Evolutionary conservation across 1,284 basidiomycete species (phyloP).

Genomic region (Uromyces viciae-fabae): DNA sequence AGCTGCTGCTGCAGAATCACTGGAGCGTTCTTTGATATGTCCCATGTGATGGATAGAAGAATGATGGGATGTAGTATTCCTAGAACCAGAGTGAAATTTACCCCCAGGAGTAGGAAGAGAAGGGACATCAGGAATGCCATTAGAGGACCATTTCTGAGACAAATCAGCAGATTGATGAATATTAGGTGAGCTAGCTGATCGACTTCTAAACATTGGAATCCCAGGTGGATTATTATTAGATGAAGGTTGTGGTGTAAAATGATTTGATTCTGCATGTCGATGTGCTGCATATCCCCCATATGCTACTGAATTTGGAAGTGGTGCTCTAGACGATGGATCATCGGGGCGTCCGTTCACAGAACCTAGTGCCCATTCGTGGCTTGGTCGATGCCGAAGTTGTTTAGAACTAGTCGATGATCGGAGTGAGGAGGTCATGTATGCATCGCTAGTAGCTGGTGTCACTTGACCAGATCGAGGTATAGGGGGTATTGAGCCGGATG

Average conservation of each 20-base stretch:
- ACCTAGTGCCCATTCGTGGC: slow-evolving; percentile 49
- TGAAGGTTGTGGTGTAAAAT: no score
- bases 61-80: not conserved
- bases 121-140: not conserved
- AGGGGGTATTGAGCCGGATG: slow-evolving; percentile 25
- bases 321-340: slow-evolving; percentile 42
- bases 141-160: not conserved
- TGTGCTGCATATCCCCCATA: not conserved
- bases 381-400: slow-evolving; percentile 49
- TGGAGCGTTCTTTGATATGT: slow-evolving; percentile 25
- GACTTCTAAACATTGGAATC: slow-evolving; percentile 55
- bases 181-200: slow-evolving; percentile 58
- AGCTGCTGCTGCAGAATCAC: slow-evolving; percentile 7
- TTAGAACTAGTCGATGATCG: slow-evolving; percentile 50
- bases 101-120: slow-evolving; percentile 1
- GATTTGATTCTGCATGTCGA: no score
- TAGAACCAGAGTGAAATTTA: not conserved
- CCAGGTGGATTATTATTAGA: slow-evolving; percentile 40
- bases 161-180: slow-evolving; percentile 54
- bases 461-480: slow-evolving; percentile 33
- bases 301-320: slow-evolving; percentile 4
- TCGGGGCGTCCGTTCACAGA: not conserved
- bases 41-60: not conserved
- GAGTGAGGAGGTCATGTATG: slow-evolving; percentile 40
- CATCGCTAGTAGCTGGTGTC: slow-evolving; percentile 27